Base-by-base conservation (phyloP, 2,329 filamentous ascomycete species). In the Domatiomyces globalis region DNA sequence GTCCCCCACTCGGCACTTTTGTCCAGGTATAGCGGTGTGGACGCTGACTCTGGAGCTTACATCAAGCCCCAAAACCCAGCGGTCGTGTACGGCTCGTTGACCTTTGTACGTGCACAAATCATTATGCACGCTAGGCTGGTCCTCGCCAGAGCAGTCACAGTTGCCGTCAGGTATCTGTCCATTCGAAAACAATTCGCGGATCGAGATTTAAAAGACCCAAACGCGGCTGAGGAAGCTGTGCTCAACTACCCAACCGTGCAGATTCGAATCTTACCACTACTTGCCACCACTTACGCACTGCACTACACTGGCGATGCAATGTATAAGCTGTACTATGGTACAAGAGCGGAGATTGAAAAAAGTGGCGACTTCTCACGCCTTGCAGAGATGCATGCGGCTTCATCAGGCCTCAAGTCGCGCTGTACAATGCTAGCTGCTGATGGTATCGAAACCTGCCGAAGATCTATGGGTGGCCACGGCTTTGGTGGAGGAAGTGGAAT, bases 311-410 rank as follows among this genome's bases (percentile, higher is more conserved):
- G 60, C 1, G 53, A 59, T 53, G 71, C 71, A 4, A 75, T 77
- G 71, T 67, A 71, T 47, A 60, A 64, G 15, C 60, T 74, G 2
- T 77, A 75, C 57, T 59, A 65, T 18, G 61, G 61, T 12, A 71
- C 71, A 2, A 61, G 72, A 43, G 63, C 67, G 7, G 65, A 69
- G 8, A 72, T 76, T 46, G 71, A 73, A 48, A 22, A 54, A 4
- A 65, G 65, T 17, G 72, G 73, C 2, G 66, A 76, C 56, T 75
- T 74, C 60, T 65, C 66, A 6, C 66, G 67, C 2, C 70, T 87
- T 25, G 83, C 84, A 0, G 83, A 87, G 62, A 69, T 87, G 47
- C 84, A 87, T 66, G 83, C 83, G 47, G 84, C 82, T 1, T 86
- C 84, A 1, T 87, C 83, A 60, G 83, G 83, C 42, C 71, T 87